Conservation (phyloP, 495 filamentous ascomycete species). For the Letharia lupina region DNA sequence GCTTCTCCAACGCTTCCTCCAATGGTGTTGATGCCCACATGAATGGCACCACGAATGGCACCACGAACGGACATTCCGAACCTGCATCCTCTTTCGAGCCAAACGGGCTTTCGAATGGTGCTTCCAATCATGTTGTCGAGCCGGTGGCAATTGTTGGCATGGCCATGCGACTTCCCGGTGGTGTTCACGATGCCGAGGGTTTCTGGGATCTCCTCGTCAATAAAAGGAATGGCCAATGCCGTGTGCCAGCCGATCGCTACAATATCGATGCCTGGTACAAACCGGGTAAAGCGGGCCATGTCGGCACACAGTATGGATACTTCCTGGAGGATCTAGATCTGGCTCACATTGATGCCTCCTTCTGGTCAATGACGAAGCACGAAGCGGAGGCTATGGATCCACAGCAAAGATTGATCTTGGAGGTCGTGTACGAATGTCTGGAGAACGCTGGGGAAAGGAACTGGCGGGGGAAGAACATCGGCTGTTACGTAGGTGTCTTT, state of each 20-base stretch:
- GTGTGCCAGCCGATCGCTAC: constrained; percentile 31
- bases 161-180: constrained; percentile 42
- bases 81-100: background rate
- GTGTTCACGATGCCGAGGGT: constrained; percentile 31
- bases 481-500: constrained; percentile 31
- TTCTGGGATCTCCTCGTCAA: constrained; percentile 36
- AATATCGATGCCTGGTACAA: constrained; percentile 28
- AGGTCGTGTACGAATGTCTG: constrained; percentile 37
- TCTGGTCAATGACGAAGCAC: constrained; percentile 36
- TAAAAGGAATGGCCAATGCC: constrained; percentile 28
- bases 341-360: constrained; percentile 28
- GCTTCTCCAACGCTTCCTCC: background rate
- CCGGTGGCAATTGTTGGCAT: constrained; percentile 45
- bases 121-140: constrained; percentile 5
- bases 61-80: too few species aligned
- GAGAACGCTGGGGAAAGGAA: constrained; percentile 26
- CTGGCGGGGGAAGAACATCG: constrained; percentile 33
- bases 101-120: background rate
- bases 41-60: background rate
- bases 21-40: background rate
- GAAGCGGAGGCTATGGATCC: constrained; percentile 50
- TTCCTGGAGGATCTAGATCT: constrained; percentile 41
- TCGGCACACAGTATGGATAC: constrained; percentile 39
- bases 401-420: constrained; percentile 47
- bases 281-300: constrained; percentile 14